Percentiles rank a stretch among this genome's conserved stretches.
Evolutionary conservation across 257 asterid species (phyloP).

Genomic region (Solanum boliviense): DNA sequence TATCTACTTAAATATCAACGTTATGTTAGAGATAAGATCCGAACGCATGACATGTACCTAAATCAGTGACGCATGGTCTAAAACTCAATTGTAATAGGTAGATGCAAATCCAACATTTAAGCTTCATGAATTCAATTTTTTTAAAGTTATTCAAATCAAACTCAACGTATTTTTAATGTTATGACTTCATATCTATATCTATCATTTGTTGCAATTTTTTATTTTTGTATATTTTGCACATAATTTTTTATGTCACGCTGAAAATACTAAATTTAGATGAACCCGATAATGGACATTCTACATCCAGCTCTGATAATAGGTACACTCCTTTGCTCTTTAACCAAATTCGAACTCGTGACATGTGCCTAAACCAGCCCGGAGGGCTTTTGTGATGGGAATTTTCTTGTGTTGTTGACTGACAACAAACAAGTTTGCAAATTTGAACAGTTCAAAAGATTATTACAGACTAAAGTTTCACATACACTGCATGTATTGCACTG

Average conservation of each 20-base stretch:
- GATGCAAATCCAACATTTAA: fast-evolving
- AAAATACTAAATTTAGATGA: neutral
- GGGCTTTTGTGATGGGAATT: neutral
- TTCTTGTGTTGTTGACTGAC: neutral
- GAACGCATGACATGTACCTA: neutral
- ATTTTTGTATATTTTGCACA: neutral
- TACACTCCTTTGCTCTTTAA: neutral
- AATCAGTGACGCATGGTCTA: fast-evolving
- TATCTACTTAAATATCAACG: too few species aligned
- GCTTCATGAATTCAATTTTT: too few species aligned
- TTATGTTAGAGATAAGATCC: too few species aligned
- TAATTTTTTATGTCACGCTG: neutral
- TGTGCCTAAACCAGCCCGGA: neutral
- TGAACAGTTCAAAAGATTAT: neutral
- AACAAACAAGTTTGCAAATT: neutral
- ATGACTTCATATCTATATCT: too few species aligned
- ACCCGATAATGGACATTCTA: neutral
- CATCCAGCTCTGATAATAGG: neutral
- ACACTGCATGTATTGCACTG: neutral
- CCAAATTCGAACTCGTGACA: neutral
- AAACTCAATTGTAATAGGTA: neutral
- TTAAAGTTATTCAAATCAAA: too few species aligned
- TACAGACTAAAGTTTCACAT: neutral
- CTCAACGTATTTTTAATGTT: neutral
- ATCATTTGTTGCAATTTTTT: neutral